phyloP scores from a whole-genome alignment of 2,329 filamentous ascomycete species.

The Aspergillus felis region DNA sequence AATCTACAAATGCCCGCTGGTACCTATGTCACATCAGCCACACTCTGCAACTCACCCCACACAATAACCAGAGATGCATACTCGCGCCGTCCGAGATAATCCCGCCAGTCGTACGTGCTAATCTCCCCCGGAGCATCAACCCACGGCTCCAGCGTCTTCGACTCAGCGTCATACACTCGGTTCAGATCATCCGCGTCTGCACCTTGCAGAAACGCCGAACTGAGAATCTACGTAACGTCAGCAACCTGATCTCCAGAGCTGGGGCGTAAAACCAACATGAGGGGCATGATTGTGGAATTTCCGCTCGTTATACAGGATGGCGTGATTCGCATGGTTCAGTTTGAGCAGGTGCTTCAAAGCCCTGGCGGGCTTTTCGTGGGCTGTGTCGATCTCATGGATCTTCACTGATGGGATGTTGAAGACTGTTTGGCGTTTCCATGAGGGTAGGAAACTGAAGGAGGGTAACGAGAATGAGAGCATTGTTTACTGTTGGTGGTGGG shows the following conservation, averaged over 20 bases:
- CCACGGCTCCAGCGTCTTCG: slow-evolving; percentile 73
- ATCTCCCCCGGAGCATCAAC: slow-evolving; percentile 79
- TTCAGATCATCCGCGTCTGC: slow-evolving; percentile 70
- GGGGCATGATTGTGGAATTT: slow-evolving; percentile 78
- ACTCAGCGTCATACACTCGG: slow-evolving; percentile 73
- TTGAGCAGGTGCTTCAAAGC: slow-evolving; percentile 87
- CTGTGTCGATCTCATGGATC: slow-evolving; percentile 74
- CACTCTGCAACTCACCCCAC: background rate
- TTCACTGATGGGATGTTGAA: slow-evolving; percentile 62
- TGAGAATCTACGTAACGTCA: slow-evolving; percentile 56
- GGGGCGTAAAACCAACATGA: slow-evolving; percentile 51
- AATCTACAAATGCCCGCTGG: slow-evolving; percentile 88
- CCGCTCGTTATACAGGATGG: slow-evolving; percentile 72
- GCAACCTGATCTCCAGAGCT: background rate
- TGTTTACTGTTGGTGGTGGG: background rate
- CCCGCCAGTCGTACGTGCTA: slow-evolving; percentile 76
- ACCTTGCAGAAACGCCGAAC: slow-evolving; percentile 81
- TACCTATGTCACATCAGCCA: slow-evolving; percentile 49
- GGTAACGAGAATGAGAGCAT: slow-evolving; percentile 23
- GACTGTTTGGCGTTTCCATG: slow-evolving; percentile 16
- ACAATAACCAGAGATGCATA: slow-evolving; percentile 31
- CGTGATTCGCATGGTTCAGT: slow-evolving; percentile 86
- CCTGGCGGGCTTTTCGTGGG: slow-evolving; percentile 71
- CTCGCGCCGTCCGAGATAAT: slow-evolving; percentile 71
- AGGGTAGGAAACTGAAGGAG: slow-evolving; percentile 22